Conservation (phyloP, 2,329 filamentous ascomycete genomes). For the Phyllosticta citriasiana region DNA sequence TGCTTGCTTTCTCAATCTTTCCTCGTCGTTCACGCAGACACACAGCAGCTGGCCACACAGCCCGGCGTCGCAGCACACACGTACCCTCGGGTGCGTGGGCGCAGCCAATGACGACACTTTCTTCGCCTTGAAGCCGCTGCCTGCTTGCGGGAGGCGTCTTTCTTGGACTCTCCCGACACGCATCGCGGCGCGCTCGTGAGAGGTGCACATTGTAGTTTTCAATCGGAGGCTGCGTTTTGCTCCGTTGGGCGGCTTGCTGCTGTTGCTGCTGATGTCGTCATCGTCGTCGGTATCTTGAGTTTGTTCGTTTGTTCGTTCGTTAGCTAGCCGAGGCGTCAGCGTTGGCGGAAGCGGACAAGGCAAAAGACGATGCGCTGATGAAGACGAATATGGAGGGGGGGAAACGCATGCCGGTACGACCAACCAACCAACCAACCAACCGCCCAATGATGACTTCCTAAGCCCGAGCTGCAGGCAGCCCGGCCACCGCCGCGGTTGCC, state of each 20-base stretch:
- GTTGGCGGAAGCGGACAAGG: background rate
- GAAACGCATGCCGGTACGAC: no score
- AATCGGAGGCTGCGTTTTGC: constrained; percentile 3
- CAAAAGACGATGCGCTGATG: background rate
- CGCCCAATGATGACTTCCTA: background rate
- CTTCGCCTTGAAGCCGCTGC: background rate
- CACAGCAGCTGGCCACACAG: background rate
- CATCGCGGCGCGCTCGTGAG: background rate
- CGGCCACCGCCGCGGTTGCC: no score
- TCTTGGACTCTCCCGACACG: background rate
- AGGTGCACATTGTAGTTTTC: constrained; percentile 9
- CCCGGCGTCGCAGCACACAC: background rate
- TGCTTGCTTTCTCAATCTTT: no score
- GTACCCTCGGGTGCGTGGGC: background rate
- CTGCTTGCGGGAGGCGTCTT: background rate
- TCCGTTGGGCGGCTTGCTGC: background rate
- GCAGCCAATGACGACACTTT: background rate
- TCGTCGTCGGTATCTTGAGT: background rate
- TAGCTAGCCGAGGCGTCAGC: background rate
- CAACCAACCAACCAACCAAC: background rate
- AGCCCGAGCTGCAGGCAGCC: no score
- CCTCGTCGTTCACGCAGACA: background rate
- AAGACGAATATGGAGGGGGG: background rate
- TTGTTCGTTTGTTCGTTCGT: background rate
- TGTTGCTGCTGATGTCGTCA: background rate